Conservation (phyloP, 2,329 filamentous ascomycete species). For the Fusarium udum region DNA sequence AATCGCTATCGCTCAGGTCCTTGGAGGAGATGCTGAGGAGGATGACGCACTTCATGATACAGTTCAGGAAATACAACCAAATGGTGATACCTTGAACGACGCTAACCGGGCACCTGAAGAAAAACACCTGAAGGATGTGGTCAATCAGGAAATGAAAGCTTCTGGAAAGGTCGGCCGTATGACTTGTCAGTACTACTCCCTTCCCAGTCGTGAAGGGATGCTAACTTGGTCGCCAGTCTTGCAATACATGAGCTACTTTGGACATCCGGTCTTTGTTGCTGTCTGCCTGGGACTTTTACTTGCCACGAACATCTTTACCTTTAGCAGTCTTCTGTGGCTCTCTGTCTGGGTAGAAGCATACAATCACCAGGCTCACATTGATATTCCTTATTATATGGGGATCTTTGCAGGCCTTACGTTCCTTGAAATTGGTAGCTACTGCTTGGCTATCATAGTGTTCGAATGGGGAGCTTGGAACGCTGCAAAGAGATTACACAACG, state of each 20-base stretch:
- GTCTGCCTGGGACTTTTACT: constrained; percentile 52
- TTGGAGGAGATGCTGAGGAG: constrained; percentile 50
- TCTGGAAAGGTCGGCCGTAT: constrained; percentile 57
- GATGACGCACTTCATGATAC: constrained; percentile 38
- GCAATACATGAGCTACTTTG: constrained; percentile 63
- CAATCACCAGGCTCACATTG: constrained; percentile 53
- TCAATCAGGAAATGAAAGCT: constrained; percentile 58
- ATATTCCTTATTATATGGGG: constrained; percentile 62
- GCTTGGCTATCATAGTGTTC: constrained; percentile 57
- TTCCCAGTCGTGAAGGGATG: not conserved
- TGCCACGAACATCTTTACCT: constrained; percentile 53
- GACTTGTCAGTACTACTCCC: constrained; percentile 50
- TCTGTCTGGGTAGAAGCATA: constrained; percentile 65
- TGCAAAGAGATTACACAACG: constrained; percentile 61
- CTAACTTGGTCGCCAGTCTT: constrained; percentile 50
- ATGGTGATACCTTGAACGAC: constrained; percentile 45
- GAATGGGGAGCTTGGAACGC: constrained; percentile 67
- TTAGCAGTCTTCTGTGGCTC: constrained; percentile 59
- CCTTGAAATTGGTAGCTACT: constrained; percentile 54
- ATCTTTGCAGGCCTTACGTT: constrained; percentile 61
- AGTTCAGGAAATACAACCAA: constrained; percentile 44
- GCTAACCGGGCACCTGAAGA: constrained; percentile 48
- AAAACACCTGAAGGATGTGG: constrained; percentile 53
- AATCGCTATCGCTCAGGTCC: constrained; percentile 54
- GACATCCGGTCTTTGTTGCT: constrained; percentile 55